phyloP scores from a whole-genome alignment of 2,329 filamentous ascomycete genomes.

The Teratosphaeriaceae sp. region DNA sequence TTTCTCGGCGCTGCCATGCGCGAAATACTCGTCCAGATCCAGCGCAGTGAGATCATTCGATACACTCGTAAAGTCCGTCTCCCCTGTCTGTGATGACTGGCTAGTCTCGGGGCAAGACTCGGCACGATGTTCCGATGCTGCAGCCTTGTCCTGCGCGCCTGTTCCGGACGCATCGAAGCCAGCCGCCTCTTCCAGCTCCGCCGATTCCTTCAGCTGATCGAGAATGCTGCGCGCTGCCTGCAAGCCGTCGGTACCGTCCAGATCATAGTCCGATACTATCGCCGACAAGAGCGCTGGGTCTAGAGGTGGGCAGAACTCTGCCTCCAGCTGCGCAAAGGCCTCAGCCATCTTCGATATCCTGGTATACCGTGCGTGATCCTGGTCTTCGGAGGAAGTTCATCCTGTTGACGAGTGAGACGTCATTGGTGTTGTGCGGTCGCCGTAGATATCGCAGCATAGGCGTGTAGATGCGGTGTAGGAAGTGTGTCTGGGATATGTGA shows the following conservation, averaged over 20 bases:
- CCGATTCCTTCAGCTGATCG: conserved; percentile 58
- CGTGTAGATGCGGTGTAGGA: no score
- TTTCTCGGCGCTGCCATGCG: conserved; percentile 16
- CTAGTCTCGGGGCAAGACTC: conserved; percentile 33
- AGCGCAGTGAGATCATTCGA: conserved; percentile 40
- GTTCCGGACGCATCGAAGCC: conserved; percentile 75
- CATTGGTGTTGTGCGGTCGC: neutral
- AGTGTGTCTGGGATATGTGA: no score
- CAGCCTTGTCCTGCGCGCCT: conserved; percentile 37
- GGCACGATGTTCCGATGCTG: conserved; percentile 14
- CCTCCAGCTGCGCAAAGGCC: conserved; percentile 38
- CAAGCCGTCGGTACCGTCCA: conserved; percentile 48
- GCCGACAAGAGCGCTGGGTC: conserved; percentile 73
- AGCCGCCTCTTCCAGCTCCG: conserved; percentile 60
- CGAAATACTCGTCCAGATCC: conserved; percentile 15
- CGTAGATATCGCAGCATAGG: neutral
- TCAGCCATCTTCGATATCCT: conserved; percentile 23
- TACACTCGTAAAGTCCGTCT: conserved; percentile 46
- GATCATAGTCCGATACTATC: conserved; percentile 67
- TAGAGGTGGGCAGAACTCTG: conserved; percentile 65
- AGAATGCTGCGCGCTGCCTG: conserved; percentile 53
- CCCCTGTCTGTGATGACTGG: conserved; percentile 36
- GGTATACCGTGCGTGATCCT: conserved; percentile 9
- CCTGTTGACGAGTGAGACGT: conserved; percentile 1
- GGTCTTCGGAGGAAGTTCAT: conserved; percentile 9